Conservation (phyloP, 768 basidiomycete genomes). For the Baorangia bicolor region DNA sequence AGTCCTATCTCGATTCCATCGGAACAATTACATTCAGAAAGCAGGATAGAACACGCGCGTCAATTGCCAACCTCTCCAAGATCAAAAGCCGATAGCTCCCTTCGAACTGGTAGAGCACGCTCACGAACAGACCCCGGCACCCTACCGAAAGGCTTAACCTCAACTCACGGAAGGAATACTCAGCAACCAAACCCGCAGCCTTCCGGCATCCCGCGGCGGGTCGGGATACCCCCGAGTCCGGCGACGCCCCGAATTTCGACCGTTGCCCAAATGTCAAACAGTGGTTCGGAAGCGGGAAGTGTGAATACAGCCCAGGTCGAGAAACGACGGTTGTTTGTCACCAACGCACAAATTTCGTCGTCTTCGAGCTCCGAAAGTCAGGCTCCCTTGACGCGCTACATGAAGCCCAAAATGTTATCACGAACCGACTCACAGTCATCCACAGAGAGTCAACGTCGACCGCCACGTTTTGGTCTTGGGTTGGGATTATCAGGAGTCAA, state of each 20-base stretch:
- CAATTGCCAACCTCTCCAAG: slow-evolving; percentile 2
- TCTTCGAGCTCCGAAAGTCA: slow-evolving; percentile 45
- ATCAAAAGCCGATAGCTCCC: slow-evolving; percentile 10
- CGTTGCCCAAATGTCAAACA: slow-evolving; percentile 5
- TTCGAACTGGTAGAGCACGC: slow-evolving; percentile 26
- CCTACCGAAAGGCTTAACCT: slow-evolving; percentile 7
- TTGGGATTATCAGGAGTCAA: slow-evolving; percentile 22
- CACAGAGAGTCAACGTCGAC: slow-evolving; percentile 19
- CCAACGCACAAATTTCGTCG: slow-evolving; percentile 43
- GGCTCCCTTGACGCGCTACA: slow-evolving; percentile 6
- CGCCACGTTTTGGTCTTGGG: slow-evolving; percentile 31
- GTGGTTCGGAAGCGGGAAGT: slow-evolving; percentile 32
- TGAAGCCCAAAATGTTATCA: slow-evolving; percentile 13
- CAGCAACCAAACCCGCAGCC: slow-evolving; percentile 12
- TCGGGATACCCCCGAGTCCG: slow-evolving; percentile 15
- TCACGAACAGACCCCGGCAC: slow-evolving; percentile 32
- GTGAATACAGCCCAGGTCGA: slow-evolving; percentile 25
- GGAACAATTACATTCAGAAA: slow-evolving; percentile 4
- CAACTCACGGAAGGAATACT: slow-evolving; percentile 1
- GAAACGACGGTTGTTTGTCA: slow-evolving; percentile 43
- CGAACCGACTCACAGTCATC: slow-evolving; percentile 26
- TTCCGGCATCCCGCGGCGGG: slow-evolving; percentile 29
- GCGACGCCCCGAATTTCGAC: slow-evolving; percentile 12
- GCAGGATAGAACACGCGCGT: slow-evolving; percentile 7
- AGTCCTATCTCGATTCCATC: slow-evolving; percentile 11